Evolutionary conservation across 345 rosid species (phyloP), one percentile per base, ranked within the genome.

Genomic region (Aquilaria malaccensis): DNA sequence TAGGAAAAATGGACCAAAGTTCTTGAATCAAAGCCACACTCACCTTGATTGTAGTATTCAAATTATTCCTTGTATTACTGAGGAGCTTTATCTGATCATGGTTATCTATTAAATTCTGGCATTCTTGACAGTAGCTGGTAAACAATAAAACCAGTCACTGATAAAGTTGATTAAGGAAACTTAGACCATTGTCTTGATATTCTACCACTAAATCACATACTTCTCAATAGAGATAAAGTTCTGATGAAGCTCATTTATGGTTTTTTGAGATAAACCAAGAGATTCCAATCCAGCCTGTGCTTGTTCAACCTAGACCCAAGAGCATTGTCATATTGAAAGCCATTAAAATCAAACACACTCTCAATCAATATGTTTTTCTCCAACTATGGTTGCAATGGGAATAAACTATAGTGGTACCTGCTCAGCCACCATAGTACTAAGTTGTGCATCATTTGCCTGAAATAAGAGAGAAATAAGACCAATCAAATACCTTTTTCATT

Each of bases 391-490:
- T 37, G 43, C 43, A 2, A 37, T 37, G 43, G 43, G 43, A 37
- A 37, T 37, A 37, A 37, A 37, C 4, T 37, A 37, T 9, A 53
- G 55, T 33, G 48, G 3, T 30, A 85, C 96, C 88, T 88, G 97
- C 79, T 88, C 97, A 32, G 96, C 91, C 45, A 91, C 97, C 97
- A 88, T 88, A 7, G 97, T 88, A 70, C 97, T 91, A 67, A 91
- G 97, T 51, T 91, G 97, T 14, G 94, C 93, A 74, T 91, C 97
- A 75, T 91, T 91, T 45, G 97, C 96, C 96, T 88, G 66, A 50
- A 31, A 33, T 15, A 65, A 60, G 5, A 37, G 7, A 37, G 43
- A 37, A 37, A 37, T 37, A 37, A 37, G 43, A 37, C 43, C 7
- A 9, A 3, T 5, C 4, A 9, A 37, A 37, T 37, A 9, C 43